These are phyloP conservation scores for Linum trigynum DNA, from an alignment of 345 rosid species.

Conservation along the genomic window DNA sequence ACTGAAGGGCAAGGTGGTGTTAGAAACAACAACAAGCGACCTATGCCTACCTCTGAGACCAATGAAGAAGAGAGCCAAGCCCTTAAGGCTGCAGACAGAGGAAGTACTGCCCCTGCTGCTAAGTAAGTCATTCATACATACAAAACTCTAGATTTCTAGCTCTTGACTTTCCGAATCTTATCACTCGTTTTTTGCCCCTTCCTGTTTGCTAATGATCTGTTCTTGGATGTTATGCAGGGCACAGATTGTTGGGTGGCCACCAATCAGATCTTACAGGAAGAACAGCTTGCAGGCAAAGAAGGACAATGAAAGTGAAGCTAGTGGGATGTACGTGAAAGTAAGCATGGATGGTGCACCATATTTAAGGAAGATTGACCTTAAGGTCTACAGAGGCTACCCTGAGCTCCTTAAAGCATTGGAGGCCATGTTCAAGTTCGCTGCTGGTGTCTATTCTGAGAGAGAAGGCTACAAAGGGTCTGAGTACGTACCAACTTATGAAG, in stretches of 20 bases:
- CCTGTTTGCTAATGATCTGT: conserved; percentile 8
- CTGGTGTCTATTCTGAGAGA: conserved; percentile 8
- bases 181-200: background rate
- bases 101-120: background rate
- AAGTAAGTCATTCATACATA: background rate
- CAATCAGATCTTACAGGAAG: conserved; percentile 17
- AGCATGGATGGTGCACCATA: conserved; percentile 24
- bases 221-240: conserved; percentile 8
- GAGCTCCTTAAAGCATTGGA: conserved; percentile 22
- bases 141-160: background rate
- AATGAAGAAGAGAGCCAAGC: background rate
- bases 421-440: conserved; percentile 18
- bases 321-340: conserved; percentile 15
- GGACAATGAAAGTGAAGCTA: background rate
- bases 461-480: conserved; percentile 6
- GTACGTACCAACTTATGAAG: background rate
- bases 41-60: conserved; percentile 12
- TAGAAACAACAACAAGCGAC: conserved; percentile 57
- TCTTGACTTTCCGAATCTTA: background rate
- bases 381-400: conserved; percentile 15
- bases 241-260: conserved; percentile 27
- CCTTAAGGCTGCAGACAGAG: background rate
- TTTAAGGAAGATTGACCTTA: conserved; percentile 22
- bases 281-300: conserved; percentile 10
- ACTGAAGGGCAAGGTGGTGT: conserved; percentile 28